Percentiles rank a stretch among this genome's conserved stretches.
Evolutionary conservation across 2,329 filamentous ascomycete species (phyloP).

Genomic region (Phaeoacremonium minimum): DNA sequence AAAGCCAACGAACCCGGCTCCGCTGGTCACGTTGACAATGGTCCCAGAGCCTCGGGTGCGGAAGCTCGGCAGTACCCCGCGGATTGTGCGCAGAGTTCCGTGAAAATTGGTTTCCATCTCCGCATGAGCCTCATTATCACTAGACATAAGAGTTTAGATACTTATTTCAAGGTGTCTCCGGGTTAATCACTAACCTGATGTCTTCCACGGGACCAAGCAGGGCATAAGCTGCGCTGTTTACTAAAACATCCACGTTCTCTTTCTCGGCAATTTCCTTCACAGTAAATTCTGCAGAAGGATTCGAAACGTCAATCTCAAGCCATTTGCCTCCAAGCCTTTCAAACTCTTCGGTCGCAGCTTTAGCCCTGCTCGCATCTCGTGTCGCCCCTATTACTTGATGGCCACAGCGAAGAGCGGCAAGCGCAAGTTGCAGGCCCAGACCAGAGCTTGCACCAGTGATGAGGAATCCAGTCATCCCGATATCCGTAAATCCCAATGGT

Average conservation of each 20-base stretch:
- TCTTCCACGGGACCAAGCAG: constrained; percentile 2
- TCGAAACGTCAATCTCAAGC: constrained; percentile 22
- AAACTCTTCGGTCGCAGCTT: constrained; percentile 16
- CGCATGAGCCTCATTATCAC: constrained; percentile 16
- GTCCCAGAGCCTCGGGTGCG: constrained; percentile 16
- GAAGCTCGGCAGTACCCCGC: constrained; percentile 19
- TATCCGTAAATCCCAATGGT: no score
- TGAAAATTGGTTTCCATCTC: constrained; percentile 22
- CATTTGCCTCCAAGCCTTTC: constrained; percentile 19
- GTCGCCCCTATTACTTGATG: constrained; percentile 26
- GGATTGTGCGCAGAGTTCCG: constrained; percentile 19
- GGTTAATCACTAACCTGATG: constrained; percentile 2
- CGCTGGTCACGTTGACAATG: constrained; percentile 21
- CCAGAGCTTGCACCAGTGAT: constrained; percentile 29
- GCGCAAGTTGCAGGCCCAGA: constrained; percentile 21
- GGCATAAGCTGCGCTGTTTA: constrained; percentile 20
- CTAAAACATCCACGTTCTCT: constrained; percentile 20
- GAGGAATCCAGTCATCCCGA: constrained; percentile 7
- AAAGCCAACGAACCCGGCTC: constrained; percentile 16
- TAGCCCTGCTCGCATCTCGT: constrained; percentile 17
- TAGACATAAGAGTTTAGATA: constrained; percentile 1
- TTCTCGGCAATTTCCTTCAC: background rate
- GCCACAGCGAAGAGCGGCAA: constrained; percentile 20
- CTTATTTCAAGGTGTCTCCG: background rate
- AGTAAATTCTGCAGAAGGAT: constrained; percentile 9